Base-by-base conservation (phyloP, 495 filamentous ascomycete species). In the Penicillium pancosmium region DNA sequence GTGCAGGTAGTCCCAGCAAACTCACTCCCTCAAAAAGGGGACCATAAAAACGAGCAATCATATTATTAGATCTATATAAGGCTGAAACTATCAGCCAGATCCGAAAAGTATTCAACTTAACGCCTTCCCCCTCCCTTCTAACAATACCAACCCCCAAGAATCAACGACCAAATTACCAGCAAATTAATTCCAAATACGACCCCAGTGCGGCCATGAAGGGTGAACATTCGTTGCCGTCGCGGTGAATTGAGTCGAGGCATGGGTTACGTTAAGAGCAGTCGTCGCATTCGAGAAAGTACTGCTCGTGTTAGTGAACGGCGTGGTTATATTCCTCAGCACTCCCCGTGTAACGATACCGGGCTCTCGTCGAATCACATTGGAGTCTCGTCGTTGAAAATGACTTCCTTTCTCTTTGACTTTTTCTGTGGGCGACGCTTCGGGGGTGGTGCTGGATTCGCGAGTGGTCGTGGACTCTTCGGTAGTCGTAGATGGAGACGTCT, bases 221-320 rank as follows among this genome's bases (percentile, higher is more conserved):
- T 13, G 46, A 12, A 27, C 3, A 27, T 48, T 10, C 19, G 46
- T 48, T 31, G 31, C n/a, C 23, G 23, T 33, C 25, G 15, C 18
- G 25, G 49, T 18, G 25, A 18, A 36, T 18, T 51, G 49, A 33
- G 49, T 51, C 27, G 16, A 16, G 5, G 23, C 15, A 19, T 27
- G 25, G 35, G 55, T 62, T 18, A 50, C 9, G 46, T 62, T 57
- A 48, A 57, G 36, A 43, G 50, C 27, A 54, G 54, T 57, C 54
- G 64, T 67, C 55, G 49, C 27, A 55, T 67, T 64, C 52, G 52
- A 12, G 55, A 47, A 35, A 56, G 34, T 34, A 52, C 36, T 54
- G 51, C 48, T 67, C 55, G 58, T 49, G 53, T 67, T 67, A 41
- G 61, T 59, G 46, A 67, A 67, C 6, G 46, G 50, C n/a, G 54